Base-by-base conservation (phyloP, 805 yeast species). In the Candida glaebosa region DNA sequence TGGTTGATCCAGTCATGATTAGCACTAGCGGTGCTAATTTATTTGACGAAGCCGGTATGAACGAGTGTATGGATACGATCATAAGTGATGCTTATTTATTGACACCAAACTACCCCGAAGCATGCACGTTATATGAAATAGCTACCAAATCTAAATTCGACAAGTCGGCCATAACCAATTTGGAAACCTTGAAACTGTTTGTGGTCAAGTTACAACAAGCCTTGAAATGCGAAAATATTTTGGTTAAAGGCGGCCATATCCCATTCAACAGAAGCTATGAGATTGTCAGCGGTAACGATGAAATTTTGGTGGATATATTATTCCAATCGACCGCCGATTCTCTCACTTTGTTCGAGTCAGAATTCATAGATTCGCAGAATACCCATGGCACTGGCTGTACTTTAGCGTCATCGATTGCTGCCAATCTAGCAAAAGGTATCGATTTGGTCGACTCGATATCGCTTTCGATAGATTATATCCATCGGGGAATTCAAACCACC, bases 361-460 rank as follows among this genome's bases (percentile, higher is more conserved):
- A 58, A 1, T 72, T 55, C 41, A 54, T 73, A 3, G 52, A 63
- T 5, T 67, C 88, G 0, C 58, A 61, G 2, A 77, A 82, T 53
- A 79, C 87, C 1, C 96, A 89, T 58, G 96, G 96, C 9, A 87
- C 96, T 3, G 96, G 96, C 1, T 89, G 96, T 61, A 85, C 96
- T 0, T 67, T 89, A 38, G 80, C 95, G 0, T 81, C 95, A 0
- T 74, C 95, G 0, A 82, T 89, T 47, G 82, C 93, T 0, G 80
- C 93, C 2, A 79, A 84, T 50, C 50, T 87, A 18, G 90, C 95
- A 3, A 69, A 69, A 26, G 82, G 82, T 0, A 48, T 55, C 26
- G 25, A 65, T 0, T 52, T 86, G 6, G 47, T 51, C 2, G 69
- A 68, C 2, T 68, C 95, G 0, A 75, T 85, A 5, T 69, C 69